These are phyloP conservation scores for Myxozyma neotropica DNA, from an alignment of 805 yeast species.

Conservation along the genomic window DNA sequence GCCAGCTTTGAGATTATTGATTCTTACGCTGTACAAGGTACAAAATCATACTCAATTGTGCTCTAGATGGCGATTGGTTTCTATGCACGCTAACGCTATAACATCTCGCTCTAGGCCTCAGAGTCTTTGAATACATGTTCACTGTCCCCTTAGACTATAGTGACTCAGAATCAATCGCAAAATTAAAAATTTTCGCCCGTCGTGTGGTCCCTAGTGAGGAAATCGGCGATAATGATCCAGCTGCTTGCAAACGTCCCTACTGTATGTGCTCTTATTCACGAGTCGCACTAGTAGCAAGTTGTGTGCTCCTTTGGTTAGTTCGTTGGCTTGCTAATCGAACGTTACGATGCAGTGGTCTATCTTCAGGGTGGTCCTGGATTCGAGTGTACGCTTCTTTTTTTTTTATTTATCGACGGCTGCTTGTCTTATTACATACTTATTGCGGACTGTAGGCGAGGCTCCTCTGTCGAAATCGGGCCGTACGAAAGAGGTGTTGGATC, in stretches of 20 bases:
- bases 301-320: background rate
- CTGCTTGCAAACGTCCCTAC: conserved; percentile 27
- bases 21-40: conserved; percentile 26
- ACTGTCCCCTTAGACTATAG: conserved; percentile 23
- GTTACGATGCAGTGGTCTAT: conserved; percentile 22
- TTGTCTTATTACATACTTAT: background rate
- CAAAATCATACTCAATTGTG: background rate
- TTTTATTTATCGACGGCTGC: background rate
- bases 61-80: background rate
- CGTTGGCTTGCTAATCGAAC: background rate
- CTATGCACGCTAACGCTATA: background rate
- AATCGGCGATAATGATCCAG: conserved; percentile 17
- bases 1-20: conserved; percentile 16
- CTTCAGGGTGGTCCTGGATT: conserved; percentile 35
- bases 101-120: conserved; percentile 12
- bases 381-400: conserved; percentile 21
- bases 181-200: conserved; percentile 23
- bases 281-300: no score
- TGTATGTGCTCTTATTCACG: no score
- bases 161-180: background rate
- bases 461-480: conserved; percentile 46
- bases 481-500: conserved; percentile 47
- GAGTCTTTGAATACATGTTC: conserved; percentile 29
- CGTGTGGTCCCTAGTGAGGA: conserved; percentile 30
- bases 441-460: conserved; percentile 34